These are phyloP conservation scores for Ophiocordyceps robertsii DNA, from an alignment of 2,329 filamentous ascomycete genomes.

Conservation along the genomic window DNA sequence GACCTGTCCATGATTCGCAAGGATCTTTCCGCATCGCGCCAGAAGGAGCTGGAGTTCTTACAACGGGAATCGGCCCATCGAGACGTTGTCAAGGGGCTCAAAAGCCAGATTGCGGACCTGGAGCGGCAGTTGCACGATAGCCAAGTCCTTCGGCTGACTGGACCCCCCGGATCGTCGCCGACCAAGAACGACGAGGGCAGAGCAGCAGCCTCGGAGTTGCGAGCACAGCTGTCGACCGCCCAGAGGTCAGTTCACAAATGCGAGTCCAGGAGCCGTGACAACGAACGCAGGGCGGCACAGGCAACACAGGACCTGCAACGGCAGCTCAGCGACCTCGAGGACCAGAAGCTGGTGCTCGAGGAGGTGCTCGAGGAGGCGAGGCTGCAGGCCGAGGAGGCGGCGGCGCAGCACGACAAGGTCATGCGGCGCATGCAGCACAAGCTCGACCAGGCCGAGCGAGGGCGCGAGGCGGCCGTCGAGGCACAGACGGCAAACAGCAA, in stretches of 20 bases:
- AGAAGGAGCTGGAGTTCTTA: constrained; percentile 50
- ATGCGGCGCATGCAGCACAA: constrained; percentile 32
- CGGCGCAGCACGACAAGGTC: constrained; percentile 27
- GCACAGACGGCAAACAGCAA: constrained; percentile 28
- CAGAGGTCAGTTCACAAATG: constrained; percentile 46
- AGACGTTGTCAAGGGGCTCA: constrained; percentile 47
- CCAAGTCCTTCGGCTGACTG: constrained; percentile 35
- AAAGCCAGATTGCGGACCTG: constrained; percentile 50
- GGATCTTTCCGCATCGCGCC: constrained; percentile 49
- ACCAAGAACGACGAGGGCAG: constrained; percentile 38
- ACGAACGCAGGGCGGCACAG: constrained; percentile 30
- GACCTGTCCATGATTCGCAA: constrained; percentile 49
- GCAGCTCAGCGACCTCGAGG: constrained; percentile 43
- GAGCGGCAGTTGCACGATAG: constrained; percentile 55
- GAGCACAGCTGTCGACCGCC: constrained; percentile 33
- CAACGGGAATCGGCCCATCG: constrained; percentile 54
- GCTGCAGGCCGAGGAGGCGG: constrained; percentile 33
- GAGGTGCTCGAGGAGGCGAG: constrained; percentile 43
- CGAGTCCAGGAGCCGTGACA: constrained; percentile 30
- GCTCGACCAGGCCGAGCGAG: constrained; percentile 36
- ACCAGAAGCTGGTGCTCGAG: constrained; percentile 44
- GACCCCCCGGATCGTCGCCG: constrained; percentile 30
- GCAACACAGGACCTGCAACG: constrained; percentile 34
- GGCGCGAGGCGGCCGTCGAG: constrained; percentile 23
- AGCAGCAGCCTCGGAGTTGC: not conserved